Conservation (phyloP, 2,329 filamentous ascomycete genomes). For the Aspergillus sp. region DNA sequence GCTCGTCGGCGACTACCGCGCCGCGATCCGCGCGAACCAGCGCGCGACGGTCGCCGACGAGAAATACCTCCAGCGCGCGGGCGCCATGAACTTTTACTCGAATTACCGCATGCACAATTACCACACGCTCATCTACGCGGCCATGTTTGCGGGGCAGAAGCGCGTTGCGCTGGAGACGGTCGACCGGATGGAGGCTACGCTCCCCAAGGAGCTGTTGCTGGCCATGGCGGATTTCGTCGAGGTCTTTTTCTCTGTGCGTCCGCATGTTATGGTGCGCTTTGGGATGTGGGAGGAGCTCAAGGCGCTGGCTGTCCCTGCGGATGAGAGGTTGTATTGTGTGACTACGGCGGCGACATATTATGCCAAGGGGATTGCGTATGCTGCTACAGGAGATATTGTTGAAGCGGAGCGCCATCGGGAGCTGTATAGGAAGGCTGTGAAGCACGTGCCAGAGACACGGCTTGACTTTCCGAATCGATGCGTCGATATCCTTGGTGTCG, state of each 20-base stretch:
- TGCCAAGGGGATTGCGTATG: slow-evolving; percentile 68
- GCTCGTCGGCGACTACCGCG: slow-evolving; percentile 71
- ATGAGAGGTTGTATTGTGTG: slow-evolving; percentile 67
- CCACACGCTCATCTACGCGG: slow-evolving; percentile 76
- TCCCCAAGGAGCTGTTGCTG: slow-evolving; percentile 71
- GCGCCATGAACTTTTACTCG: slow-evolving; percentile 72
- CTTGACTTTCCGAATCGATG: slow-evolving; percentile 72
- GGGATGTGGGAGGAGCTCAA: slow-evolving; percentile 72
- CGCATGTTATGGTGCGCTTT: slow-evolving; percentile 74
- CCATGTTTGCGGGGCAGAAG: slow-evolving; percentile 75
- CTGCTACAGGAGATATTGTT: slow-evolving; percentile 59
- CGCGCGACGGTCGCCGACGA: slow-evolving; percentile 71
- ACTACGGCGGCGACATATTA: slow-evolving; percentile 72
- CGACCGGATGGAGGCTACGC: slow-evolving; percentile 60
- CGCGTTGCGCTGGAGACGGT: slow-evolving; percentile 66
- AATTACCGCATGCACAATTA: slow-evolving; percentile 76
- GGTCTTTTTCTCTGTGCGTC: slow-evolving; percentile 67
- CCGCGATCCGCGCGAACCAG: slow-evolving; percentile 68
- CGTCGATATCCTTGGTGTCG: slow-evolving; percentile 65
- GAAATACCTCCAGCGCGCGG: slow-evolving; percentile 63
- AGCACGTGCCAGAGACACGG: slow-evolving; percentile 61
- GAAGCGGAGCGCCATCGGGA: slow-evolving; percentile 59
- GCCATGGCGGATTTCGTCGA: slow-evolving; percentile 80
- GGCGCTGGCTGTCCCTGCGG: slow-evolving; percentile 59
- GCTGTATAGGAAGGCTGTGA: slow-evolving; percentile 57